These are phyloP conservation scores for Tetrahymena malaccensis DNA, from an alignment of 73 alveolate genomes.

Conservation along the genomic window DNA sequence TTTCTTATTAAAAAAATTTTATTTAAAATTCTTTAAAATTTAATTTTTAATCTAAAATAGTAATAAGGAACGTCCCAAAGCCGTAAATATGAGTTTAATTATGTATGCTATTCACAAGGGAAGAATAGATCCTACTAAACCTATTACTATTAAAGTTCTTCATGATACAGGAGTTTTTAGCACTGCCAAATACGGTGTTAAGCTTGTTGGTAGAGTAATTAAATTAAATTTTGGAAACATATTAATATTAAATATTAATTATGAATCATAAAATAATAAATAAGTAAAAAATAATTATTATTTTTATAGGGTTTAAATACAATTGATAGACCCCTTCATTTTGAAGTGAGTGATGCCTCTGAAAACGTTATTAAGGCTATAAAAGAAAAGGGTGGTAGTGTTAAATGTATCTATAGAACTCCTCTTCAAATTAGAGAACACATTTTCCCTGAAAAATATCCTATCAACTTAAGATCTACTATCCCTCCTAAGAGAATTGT, in stretches of 20 bases:
- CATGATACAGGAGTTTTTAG: constrained; percentile 61
- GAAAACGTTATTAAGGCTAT: constrained; percentile 59
- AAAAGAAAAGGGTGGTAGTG: constrained; percentile 64
- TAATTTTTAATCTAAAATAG: background rate
- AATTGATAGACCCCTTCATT: constrained; percentile 43
- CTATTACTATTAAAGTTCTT: constrained; percentile 67
- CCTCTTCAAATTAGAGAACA: constrained; percentile 48
- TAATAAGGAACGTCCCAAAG: constrained; percentile 29
- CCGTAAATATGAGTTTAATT: constrained; percentile 41
- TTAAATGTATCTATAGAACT: constrained; percentile 51
- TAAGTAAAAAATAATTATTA: too few relatives aligned
- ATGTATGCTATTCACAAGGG: constrained; percentile 68
- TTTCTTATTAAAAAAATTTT: background rate
- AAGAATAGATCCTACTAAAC: constrained; percentile 55
- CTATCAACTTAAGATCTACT: constrained; percentile 47
- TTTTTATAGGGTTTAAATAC: background rate
- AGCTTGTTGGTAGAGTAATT: constrained; percentile 65
- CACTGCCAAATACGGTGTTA: constrained; percentile 62
- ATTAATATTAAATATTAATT: too few relatives aligned
- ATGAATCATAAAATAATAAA: too few relatives aligned
- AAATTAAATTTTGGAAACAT: background rate
- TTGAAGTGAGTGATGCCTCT: constrained; percentile 77
- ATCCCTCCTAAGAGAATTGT: constrained; percentile 69
- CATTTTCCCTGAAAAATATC: constrained; percentile 64
- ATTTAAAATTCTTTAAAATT: too few relatives aligned